Evolutionary conservation across 164 flowering plant genomes (phyloP), one percentile per base, ranked within the genome.

Genomic region (Brasenia schreberi): DNA sequence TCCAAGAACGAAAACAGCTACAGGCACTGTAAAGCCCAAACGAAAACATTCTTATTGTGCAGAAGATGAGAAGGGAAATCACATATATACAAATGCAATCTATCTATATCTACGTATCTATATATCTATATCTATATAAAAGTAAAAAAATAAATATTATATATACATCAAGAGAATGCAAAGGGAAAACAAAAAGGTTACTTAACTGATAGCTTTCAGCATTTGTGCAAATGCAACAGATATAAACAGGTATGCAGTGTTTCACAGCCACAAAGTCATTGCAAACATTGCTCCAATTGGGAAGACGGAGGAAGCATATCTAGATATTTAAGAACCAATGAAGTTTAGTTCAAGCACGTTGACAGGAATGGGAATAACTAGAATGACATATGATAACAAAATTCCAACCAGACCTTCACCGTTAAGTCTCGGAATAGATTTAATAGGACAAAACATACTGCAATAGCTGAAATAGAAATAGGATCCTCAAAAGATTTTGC

Each of bases 191-290:
- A 53, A 23, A 16, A 43, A 66, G 6, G 61, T 4, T n/a, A 82
- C 97, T 81, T 83, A 94, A 94, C 98, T 90, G 60, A 94, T 80
- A 60, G 98, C 98, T 82, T 94, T 94, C 84, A 94, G 73, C 98
- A 94, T 94, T 76, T 94, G 98, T 42, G 98, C 98, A 83, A 94
- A 94, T 62, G 98, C 83, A 77, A 94, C 98, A 45, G 97, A 90
- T 56, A 94, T 94, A 74, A 91, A 91, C 65, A 94, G 85, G 81
- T 94, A 94, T 61, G 98, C 98, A 43, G 97, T 94, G 83, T 91
- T 94, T 71, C 98, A 97, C 75, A 94, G 87, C 98, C 98, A 94
- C 69, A 94, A 88, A 65, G 98, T 94, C 98, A 94, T 89, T 44
- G 98, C 97, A 81, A 94, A 90, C 82, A 81, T 94, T 43, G 96